phyloP scores from a whole-genome alignment of 192 early-diverging fungal genomes.

The Funneliformis geosporum region DNA sequence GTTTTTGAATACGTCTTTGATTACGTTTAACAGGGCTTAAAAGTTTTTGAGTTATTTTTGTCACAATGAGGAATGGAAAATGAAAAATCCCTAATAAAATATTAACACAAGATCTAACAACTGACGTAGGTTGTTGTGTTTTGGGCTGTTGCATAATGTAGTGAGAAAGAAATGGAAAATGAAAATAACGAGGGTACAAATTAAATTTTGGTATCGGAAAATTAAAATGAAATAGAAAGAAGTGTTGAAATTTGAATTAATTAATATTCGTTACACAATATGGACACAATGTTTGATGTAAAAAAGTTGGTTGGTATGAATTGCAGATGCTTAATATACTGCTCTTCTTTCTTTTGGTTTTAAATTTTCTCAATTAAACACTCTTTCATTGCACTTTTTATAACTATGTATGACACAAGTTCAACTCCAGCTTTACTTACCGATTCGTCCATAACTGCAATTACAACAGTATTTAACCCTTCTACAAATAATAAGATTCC shows the following conservation, averaged over 20 bases:
- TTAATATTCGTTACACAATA: too few relatives aligned
- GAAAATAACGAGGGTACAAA: too few relatives aligned
- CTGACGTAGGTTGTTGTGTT: background rate
- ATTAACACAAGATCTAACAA: background rate
- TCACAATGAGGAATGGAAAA: conserved; percentile 2
- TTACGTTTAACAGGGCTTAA: conserved; percentile 1
- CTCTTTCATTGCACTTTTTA: background rate
- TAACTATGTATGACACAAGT: background rate
- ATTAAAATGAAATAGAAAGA: background rate
- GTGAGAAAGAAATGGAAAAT: background rate
- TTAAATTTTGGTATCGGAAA: background rate
- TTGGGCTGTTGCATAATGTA: conserved; percentile 9
- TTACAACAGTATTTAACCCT: too few relatives aligned
- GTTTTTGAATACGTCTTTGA: background rate
- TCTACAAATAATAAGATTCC: too few relatives aligned
- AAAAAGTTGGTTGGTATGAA: too few relatives aligned
- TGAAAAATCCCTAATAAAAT: background rate
- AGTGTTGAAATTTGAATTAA: too few relatives aligned
- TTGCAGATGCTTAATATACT: too few relatives aligned
- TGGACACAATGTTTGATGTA: too few relatives aligned
- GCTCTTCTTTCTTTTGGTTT: background rate
- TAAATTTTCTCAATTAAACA: background rate
- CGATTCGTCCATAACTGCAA: too few relatives aligned
- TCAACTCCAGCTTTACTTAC: too few relatives aligned
- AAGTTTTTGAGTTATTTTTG: conserved; percentile 16